These are phyloP conservation scores for Stagonosporopsis vannaccii DNA, from an alignment of 2,329 filamentous ascomycete genomes.

Conservation along the genomic window DNA sequence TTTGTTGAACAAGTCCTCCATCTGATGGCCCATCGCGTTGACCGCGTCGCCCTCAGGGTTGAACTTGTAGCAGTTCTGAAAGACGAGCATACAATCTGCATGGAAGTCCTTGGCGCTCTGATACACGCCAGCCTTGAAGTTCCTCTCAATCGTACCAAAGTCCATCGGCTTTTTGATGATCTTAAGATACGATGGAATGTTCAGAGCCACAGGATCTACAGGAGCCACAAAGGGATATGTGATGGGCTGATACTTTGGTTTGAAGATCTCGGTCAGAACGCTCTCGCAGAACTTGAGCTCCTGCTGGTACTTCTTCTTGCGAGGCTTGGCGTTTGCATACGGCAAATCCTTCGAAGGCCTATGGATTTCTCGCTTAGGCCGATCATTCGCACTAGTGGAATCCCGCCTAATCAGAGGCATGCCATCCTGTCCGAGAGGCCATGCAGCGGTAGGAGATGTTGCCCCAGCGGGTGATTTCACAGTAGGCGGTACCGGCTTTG, in stretches of 20 bases:
- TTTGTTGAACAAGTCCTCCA: slow-evolving; percentile 77
- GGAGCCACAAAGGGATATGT: slow-evolving; percentile 81
- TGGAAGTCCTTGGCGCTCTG: slow-evolving; percentile 85
- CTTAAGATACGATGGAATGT: slow-evolving; percentile 91
- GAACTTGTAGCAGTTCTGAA: slow-evolving; percentile 91
- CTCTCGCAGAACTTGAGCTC: slow-evolving; percentile 91
- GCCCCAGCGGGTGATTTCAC: slow-evolving; percentile 56
- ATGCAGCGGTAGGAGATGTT: slow-evolving; percentile 61
- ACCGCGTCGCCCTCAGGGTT: slow-evolving; percentile 82
- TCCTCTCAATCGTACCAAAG: slow-evolving; percentile 78
- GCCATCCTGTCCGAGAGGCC: slow-evolving; percentile 79
- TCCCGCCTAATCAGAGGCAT: slow-evolving; percentile 85
- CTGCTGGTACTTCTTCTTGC: slow-evolving; percentile 87
- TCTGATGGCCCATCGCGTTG: slow-evolving; percentile 71
- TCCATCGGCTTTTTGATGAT: slow-evolving; percentile 99
- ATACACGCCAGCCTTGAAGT: slow-evolving; percentile 81
- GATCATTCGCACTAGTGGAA: slow-evolving; percentile 77
- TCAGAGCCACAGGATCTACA: slow-evolving; percentile 91
- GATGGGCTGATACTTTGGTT: slow-evolving; percentile 71
- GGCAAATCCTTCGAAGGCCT: slow-evolving; percentile 90
- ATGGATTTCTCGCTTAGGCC: slow-evolving; percentile 93
- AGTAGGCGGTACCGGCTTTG: slow-evolving; percentile 51
- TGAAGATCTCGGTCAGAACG: slow-evolving; percentile 78
- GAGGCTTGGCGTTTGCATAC: slow-evolving; percentile 81
- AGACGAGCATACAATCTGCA: slow-evolving; percentile 80